Conservation (phyloP, 2,329 filamentous ascomycete genomes). For the Colletotrichum sp. region DNA sequence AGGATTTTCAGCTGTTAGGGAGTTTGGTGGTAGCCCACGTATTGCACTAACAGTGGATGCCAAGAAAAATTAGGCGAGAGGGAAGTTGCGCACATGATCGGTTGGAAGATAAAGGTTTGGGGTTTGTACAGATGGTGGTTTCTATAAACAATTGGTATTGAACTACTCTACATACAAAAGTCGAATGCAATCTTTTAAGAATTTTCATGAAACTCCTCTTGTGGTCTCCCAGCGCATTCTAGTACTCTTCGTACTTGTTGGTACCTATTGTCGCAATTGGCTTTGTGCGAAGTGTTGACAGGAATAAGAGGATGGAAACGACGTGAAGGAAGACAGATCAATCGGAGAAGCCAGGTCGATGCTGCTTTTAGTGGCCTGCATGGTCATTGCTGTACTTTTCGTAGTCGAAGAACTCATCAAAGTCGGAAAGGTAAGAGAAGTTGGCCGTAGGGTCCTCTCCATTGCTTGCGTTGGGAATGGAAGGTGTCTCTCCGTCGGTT, state of each 20-base stretch:
- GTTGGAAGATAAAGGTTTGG: not conserved
- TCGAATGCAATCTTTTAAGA: not conserved
- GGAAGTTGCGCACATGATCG: too few species aligned
- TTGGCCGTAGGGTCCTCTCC: not conserved
- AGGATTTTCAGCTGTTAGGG: too few species aligned
- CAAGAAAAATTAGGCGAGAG: too few species aligned
- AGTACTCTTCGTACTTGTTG: not conserved
- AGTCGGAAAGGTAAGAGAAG: not conserved
- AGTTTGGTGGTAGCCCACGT: too few species aligned
- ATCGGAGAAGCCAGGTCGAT: rapidly evolving
- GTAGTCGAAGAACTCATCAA: not conserved
- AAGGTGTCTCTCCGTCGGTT: not conserved
- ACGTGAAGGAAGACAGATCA: not conserved
- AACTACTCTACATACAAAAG: not conserved
- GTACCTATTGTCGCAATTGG: not conserved
- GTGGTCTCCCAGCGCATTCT: not conserved
- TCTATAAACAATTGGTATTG: not conserved
- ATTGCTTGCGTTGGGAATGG: not conserved
- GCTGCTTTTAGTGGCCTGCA: not conserved
- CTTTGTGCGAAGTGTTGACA: not conserved
- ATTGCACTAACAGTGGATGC: too few species aligned
- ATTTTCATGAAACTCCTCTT: not conserved
- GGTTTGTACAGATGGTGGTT: not conserved
- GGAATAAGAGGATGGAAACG: not conserved
- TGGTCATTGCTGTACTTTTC: not conserved